Conservation (phyloP, 2,329 filamentous ascomycete species). For the Venturia asperata region DNA sequence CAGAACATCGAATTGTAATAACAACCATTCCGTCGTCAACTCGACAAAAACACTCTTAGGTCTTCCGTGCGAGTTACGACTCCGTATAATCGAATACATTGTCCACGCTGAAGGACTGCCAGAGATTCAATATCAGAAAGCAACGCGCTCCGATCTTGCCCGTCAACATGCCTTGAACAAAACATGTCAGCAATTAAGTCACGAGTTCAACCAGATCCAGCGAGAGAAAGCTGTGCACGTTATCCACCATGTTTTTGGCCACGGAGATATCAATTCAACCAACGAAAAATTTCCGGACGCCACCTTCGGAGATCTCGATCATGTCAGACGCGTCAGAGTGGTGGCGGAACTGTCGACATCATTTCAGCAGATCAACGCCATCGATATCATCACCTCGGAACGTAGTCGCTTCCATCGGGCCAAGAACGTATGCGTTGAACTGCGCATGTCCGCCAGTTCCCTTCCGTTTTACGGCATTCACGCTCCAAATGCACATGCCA, state of each 20-base stretch:
- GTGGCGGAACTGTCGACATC: neutral
- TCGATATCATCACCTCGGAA: neutral
- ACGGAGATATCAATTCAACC: conserved; percentile 1
- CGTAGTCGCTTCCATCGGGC: neutral
- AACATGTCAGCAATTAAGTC: neutral
- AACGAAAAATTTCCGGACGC: neutral
- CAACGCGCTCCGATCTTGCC: neutral
- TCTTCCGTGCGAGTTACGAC: neutral
- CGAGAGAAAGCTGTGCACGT: neutral
- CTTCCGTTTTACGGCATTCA: neutral
- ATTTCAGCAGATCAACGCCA: neutral
- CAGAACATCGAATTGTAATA: neutral
- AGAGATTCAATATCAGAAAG: neutral
- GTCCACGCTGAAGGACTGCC: neutral
- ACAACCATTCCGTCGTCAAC: neutral
- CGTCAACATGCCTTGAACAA: neutral
- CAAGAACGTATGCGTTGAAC: neutral
- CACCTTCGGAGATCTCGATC: neutral
- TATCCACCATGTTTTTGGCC: conserved; percentile 1
- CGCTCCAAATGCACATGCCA: neutral
- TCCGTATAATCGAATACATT: conserved; percentile 9
- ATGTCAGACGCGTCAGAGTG: neutral
- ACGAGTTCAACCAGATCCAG: conserved; percentile 7
- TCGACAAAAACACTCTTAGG: neutral
- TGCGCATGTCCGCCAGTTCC: neutral